phyloP scores from a whole-genome alignment of 345 rosid species.

The Erucastrum elatum region DNA sequence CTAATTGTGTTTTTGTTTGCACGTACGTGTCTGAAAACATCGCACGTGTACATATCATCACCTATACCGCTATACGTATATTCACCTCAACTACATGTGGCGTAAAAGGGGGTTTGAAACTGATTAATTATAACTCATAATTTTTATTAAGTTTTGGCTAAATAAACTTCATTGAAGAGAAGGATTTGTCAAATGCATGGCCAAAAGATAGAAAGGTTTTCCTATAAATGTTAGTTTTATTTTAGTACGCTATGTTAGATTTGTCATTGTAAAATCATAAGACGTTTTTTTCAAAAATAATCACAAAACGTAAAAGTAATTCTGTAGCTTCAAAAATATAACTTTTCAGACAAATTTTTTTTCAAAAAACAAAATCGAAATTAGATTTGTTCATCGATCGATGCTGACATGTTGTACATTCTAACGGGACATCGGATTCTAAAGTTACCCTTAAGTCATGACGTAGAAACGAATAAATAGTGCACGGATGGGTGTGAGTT shows the following conservation, averaged over 20 bases:
- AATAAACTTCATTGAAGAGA: background rate
- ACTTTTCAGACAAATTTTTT: background rate
- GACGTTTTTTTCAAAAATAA: too few species aligned
- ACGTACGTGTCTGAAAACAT: conserved; percentile 19
- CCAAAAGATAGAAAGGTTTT: background rate
- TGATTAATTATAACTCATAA: too few species aligned
- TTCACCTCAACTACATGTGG: background rate
- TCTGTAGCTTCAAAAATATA: background rate
- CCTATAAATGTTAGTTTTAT: background rate
- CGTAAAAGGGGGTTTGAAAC: background rate
- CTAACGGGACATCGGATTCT: background rate
- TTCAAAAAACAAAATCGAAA: background rate
- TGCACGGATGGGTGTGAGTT: conserved; percentile 16
- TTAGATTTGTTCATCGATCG: background rate
- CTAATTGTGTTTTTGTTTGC: conserved; percentile 25
- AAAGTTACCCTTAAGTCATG: background rate
- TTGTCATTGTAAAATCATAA: background rate
- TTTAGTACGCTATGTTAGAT: background rate
- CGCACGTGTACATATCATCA: conserved; percentile 13
- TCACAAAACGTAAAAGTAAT: background rate
- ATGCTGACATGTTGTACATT: background rate
- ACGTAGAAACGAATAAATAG: conserved; percentile 23
- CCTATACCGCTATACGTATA: background rate
- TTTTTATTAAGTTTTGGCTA: too few species aligned
- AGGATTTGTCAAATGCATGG: background rate